phyloP scores from a whole-genome alignment of 1,284 basidiomycete species.

The Ustilago crameri region DNA sequence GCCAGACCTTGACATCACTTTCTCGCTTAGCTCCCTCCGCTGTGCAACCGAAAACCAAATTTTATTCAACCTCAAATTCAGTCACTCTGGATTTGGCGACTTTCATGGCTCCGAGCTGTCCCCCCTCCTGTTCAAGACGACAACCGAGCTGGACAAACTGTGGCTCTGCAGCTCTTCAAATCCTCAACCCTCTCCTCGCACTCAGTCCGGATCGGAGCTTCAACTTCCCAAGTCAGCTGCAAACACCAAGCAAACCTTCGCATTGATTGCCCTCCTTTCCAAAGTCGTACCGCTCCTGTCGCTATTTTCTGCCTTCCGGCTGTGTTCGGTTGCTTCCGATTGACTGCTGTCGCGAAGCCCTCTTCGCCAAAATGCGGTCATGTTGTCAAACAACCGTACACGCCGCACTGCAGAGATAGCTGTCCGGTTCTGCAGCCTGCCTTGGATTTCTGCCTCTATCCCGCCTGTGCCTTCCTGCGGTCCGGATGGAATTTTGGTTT shows the following conservation, averaged over 20 bases:
- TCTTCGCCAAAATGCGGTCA: not conserved
- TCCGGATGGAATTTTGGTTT: too few species aligned
- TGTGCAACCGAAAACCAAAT: conserved; percentile 17
- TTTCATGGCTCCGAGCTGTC: too few species aligned
- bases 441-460: too few species aligned
- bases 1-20: conserved; percentile 19
- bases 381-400: not conserved
- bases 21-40: conserved; percentile 26
- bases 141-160: conserved; percentile 5
- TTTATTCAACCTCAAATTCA: not conserved
- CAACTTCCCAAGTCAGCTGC: not conserved
- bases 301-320: not conserved
- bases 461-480: too few species aligned
- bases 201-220: not conserved
- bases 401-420: too few species aligned
- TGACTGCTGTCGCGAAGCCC: conserved; percentile 2
- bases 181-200: too few species aligned
- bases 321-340: conserved; percentile 17
- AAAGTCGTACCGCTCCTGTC: too few species aligned
- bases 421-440: too few species aligned
- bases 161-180: conserved; percentile 4
- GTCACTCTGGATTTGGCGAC: conserved; percentile 4
- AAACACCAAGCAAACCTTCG: not conserved
- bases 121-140: too few species aligned
- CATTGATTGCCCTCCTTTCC: too few species aligned